A percentile compares a stretch with the other conserved stretches of the same genome.
phyloP scores from a whole-genome alignment of 805 yeast genomes.

The Metschnikowia dekortorum region DNA sequence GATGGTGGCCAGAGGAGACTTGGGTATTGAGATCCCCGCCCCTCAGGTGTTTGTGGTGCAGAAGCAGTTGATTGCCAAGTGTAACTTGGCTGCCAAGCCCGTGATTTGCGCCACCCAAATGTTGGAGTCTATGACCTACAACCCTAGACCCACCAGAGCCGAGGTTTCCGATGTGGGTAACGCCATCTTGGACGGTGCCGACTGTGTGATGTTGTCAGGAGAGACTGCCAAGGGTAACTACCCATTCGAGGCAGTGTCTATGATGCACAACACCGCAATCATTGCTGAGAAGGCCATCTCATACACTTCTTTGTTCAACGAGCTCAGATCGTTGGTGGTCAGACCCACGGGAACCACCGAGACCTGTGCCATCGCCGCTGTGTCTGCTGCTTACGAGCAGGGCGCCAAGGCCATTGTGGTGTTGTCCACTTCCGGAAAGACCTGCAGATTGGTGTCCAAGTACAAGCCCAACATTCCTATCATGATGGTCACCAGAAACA shows the following conservation, averaged over 20 bases:
- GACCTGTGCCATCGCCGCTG: slow-evolving; percentile 97
- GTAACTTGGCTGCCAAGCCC: slow-evolving; percentile 99
- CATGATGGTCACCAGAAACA: slow-evolving; percentile 96
- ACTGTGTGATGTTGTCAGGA: slow-evolving; percentile 99
- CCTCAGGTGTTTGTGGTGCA: slow-evolving; percentile 98
- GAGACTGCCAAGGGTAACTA: slow-evolving; percentile 99
- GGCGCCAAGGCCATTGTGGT: slow-evolving; percentile 95
- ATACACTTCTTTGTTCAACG: slow-evolving; percentile 78
- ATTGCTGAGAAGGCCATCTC: slow-evolving; percentile 97
- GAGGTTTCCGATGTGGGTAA: slow-evolving; percentile 99
- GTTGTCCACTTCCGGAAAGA: slow-evolving; percentile 89
- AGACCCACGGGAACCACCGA: slow-evolving; percentile 92
- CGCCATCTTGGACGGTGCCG: slow-evolving; percentile 98
- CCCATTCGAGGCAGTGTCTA: slow-evolving; percentile 94
- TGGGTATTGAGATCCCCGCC: slow-evolving; percentile 99
- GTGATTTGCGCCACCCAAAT: slow-evolving; percentile 99
- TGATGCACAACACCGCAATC: slow-evolving; percentile 97
- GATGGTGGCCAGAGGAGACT: slow-evolving; percentile 99
- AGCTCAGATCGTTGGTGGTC: slow-evolving; percentile 77
- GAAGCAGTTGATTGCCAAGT: slow-evolving; percentile 98
- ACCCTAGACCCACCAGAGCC: slow-evolving; percentile 99
- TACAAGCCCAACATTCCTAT: slow-evolving; percentile 97
- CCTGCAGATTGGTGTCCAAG: slow-evolving; percentile 95
- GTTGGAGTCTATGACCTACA: slow-evolving; percentile 99
- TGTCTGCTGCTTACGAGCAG: slow-evolving; percentile 93